Base-by-base conservation (phyloP, 2,329 filamentous ascomycete species). In the Dactylonectria estremocensis region DNA sequence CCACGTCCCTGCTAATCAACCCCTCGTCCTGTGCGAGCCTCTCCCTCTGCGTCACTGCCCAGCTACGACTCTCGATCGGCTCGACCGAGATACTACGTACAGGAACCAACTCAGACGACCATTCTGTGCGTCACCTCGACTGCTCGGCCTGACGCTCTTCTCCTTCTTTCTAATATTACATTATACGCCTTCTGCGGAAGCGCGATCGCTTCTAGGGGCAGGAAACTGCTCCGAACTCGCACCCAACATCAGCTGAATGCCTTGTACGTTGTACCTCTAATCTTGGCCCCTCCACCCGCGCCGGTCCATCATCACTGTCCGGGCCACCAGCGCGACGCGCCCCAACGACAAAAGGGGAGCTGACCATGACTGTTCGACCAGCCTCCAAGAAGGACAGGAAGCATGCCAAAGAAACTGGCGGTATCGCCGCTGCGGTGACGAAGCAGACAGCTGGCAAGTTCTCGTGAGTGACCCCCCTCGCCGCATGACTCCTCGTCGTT, bases 371-470 rank as follows among this genome's bases (percentile, higher is more conserved):
- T 70, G 63, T 58, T 67, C 74, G 70, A 73, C 65, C 66, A 84
- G 82, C 78, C 77, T 80, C 80, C 66, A 87, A 87, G 82, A 88
- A 87, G 78, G 81, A 85, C 75, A 85, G 81, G 79, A 88, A 87
- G 81, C 80, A 87, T 86, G 85, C 83, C 77, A 87, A 83, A 84
- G 85, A 87, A 75, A 80, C 80, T 76, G 83, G 85, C 74, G 83
- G 85, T 73, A 86, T 88, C 74, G 82, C 84, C 72, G 85, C 86
- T 54, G 85, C 85, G 79, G 83, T 87, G 81, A 87, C 83, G 69
- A 86, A 84, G 76, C 85, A 88, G 73, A 82, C 82, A 74, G 81
- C 84, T 76, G 83, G 82, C 76, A 87, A 85, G 79, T 85, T 87
- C 80, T 80, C 82, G 86, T 88, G 82, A 74, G 86, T 83, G 52